Base-by-base conservation (phyloP, 345 rosid species). In the Psidium friedrichsthalianum region DNA sequence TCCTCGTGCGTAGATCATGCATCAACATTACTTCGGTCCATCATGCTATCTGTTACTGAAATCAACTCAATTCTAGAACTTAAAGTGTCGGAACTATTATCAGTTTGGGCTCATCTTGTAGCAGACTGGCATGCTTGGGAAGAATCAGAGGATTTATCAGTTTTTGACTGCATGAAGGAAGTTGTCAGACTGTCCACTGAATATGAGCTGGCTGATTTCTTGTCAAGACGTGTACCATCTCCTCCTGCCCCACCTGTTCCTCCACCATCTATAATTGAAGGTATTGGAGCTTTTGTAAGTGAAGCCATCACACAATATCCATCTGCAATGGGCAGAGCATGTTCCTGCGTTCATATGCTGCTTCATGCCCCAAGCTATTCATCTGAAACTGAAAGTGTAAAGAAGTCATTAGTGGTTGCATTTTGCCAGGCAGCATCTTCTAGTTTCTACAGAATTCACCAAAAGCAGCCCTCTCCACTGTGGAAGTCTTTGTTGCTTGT, bases 121-220 rank as follows among this genome's bases (percentile, higher is more conserved):
- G 93, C 94, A 83, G 95, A 91, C 78, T 94, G 98, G 96, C 90
- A 92, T 92, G 92, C 94, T 64, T 96, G 98, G 98, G 98, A 94
- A 89, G 98, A 96, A 92, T 92, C 95, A 9, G 98, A 94, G 91
- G 98, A 96, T 87, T 90, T 92, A 58, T 90, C 95, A 52, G 88
- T 96, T 82, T 96, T 96, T 87, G 91, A 94, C 88, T 94, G 98
- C 92, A 96, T 96, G 59, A 93, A 92, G 88, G 96, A 94, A 88
- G 93, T 89, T 85, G 93, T 94, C 86, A 90, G 88, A 84, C 90
- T 94, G 54, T 88, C 89, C 84, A 85, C 86, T 83, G 95, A 90
- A 86, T 93, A 92, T 84, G 92, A 91, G 27, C 89, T 94, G 57
- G 87, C 90, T 82, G 89, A 90, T 87, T 94, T 94, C 85, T 80